These are phyloP conservation scores for Vanderwaltozyma polyspora DNA, from an alignment of 805 yeast genomes.

Conservation along the genomic window DNA sequence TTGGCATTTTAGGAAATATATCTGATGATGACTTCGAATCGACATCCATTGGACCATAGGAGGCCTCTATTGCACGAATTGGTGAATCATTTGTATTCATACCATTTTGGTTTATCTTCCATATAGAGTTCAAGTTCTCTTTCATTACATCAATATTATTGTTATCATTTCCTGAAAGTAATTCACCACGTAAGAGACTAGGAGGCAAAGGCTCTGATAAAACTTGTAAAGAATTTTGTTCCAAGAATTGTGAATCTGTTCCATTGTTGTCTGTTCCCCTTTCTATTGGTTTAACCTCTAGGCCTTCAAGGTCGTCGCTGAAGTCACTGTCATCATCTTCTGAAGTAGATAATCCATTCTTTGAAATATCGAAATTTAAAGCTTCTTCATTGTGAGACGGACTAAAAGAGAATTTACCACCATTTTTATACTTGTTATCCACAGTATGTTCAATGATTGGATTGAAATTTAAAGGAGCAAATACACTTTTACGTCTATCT, in stretches of 20 bases:
- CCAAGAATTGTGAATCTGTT: conserved; percentile 11
- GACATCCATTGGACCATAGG: background rate
- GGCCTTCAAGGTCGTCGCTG: conserved; percentile 17
- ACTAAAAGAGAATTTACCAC: conserved; percentile 68
- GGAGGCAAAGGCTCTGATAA: conserved; percentile 10
- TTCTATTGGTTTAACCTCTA: conserved; percentile 10
- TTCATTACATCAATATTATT: conserved; percentile 8
- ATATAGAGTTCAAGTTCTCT: conserved; percentile 18
- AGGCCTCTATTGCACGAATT: conserved; percentile 8
- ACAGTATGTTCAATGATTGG: conserved; percentile 66
- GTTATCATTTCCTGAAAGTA: conserved; percentile 3
- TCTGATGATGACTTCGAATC: background rate
- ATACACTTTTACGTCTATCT: conserved; percentile 46
- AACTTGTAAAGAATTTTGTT: conserved; percentile 7
- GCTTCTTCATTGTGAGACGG: conserved; percentile 24
- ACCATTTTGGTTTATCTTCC: conserved; percentile 18
- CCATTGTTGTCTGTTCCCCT: conserved; percentile 11
- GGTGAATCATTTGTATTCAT: conserved; percentile 14
- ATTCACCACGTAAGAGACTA: conserved; percentile 6
- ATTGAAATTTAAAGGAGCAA: conserved; percentile 73
- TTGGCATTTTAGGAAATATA: background rate
- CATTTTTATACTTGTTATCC: conserved; percentile 77
- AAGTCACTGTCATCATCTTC: conserved; percentile 24
- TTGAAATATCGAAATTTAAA: conserved; percentile 23
- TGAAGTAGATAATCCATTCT: conserved; percentile 23